phyloP scores from a whole-genome alignment of 108 stramenopile species.

The Cyclotella atomus region DNA sequence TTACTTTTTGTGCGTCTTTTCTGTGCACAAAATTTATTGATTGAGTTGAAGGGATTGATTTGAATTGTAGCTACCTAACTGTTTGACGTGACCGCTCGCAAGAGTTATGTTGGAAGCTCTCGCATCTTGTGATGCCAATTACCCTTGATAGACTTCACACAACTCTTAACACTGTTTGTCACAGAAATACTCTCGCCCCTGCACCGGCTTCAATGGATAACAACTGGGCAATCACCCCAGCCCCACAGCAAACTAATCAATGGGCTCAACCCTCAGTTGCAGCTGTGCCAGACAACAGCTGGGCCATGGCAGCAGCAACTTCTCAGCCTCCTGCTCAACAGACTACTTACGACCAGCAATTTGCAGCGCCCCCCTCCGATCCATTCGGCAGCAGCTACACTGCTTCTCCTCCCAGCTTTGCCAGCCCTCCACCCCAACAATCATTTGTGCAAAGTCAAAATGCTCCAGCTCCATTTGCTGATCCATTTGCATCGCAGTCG shows the following conservation, averaged over 20 bases:
- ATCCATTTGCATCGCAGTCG: slow-evolving; percentile 40
- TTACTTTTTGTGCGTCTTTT: neutral
- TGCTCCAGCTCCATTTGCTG: slow-evolving; percentile 19
- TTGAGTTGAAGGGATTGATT: too few species aligned
- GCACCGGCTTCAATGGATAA: slow-evolving; percentile 26
- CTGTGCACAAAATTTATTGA: too few species aligned
- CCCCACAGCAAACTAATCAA: slow-evolving; percentile 38
- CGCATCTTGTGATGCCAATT: too few species aligned
- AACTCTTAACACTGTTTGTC: neutral
- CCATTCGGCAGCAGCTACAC: slow-evolving; percentile 1
- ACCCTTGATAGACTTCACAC: too few species aligned
- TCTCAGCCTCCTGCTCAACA: slow-evolving; percentile 19
- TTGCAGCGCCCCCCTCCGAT: slow-evolving; percentile 8
- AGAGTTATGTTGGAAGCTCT: too few species aligned
- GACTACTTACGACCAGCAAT: slow-evolving; percentile 14
- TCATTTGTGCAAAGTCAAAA: slow-evolving; percentile 8
- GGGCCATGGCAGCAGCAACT: slow-evolving; percentile 26
- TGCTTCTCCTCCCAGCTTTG: slow-evolving; percentile 16
- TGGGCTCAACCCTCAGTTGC: slow-evolving; percentile 43
- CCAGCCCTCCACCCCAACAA: slow-evolving; percentile 22
- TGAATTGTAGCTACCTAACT: too few species aligned
- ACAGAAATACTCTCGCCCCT: slow-evolving; percentile 39
- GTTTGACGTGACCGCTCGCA: too few species aligned
- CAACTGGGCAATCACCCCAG: slow-evolving; percentile 50
- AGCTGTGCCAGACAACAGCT: slow-evolving; percentile 36